phyloP scores from a whole-genome alignment of 1,284 basidiomycete species.

The Porogramme epimiltina region DNA sequence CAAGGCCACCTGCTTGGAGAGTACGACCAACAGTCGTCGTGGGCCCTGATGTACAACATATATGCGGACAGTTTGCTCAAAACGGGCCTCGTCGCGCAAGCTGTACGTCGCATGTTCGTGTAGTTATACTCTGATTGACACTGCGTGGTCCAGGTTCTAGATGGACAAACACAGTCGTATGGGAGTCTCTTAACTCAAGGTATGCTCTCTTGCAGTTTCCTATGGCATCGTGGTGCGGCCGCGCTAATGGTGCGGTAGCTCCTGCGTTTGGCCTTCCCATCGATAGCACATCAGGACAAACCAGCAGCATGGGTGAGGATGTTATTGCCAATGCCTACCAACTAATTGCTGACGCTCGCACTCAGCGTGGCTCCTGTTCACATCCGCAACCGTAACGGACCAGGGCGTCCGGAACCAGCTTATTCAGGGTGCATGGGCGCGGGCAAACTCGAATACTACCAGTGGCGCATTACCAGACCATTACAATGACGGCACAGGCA shows the following conservation, averaged over 20 bases:
- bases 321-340: background rate
- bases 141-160: constrained; percentile 3
- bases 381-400: constrained; percentile 26
- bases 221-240: no score
- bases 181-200: constrained; percentile 5
- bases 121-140: background rate
- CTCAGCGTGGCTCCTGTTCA: constrained; percentile 28
- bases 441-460: constrained; percentile 23
- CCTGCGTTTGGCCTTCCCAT: constrained; percentile 19
- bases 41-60: constrained; percentile 67
- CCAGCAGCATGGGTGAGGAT: constrained; percentile 14
- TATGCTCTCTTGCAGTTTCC: background rate
- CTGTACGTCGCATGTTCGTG: constrained; percentile 10
- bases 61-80: constrained; percentile 61
- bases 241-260: background rate
- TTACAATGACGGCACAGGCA: constrained; percentile 19
- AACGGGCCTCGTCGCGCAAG: constrained; percentile 20
- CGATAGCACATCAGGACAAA: constrained; percentile 11
- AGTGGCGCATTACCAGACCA: constrained; percentile 19
- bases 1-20: constrained; percentile 37
- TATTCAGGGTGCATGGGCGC: constrained; percentile 24
- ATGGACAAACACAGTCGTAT: constrained; percentile 12
- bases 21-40: constrained; percentile 50
- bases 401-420: constrained; percentile 20
- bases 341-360: background rate